Base-by-base conservation (phyloP, 805 yeast species). In the Cyberlindnera mrakii region DNA sequence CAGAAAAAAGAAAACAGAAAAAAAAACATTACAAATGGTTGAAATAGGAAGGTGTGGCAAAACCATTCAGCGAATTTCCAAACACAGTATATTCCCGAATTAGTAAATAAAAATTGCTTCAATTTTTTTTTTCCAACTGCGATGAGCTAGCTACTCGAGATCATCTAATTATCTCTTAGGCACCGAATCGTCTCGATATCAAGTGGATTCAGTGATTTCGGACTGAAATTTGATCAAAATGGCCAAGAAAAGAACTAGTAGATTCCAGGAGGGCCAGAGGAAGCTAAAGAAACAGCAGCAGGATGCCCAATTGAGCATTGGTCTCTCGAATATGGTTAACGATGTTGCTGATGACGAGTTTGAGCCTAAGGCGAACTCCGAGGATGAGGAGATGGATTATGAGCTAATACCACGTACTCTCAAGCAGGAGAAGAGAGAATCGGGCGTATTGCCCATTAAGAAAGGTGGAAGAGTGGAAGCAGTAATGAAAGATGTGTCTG, bases 361-460 rank as follows among this genome's bases (percentile, higher is more conserved):
- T 18, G 39, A 32, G 11, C 11, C 27, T 11, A 23, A 23, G 27
- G 27, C 27, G 9, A 23, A 23, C 7, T 27, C 78, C 82, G 83
- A 87, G 80, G n/a, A 82, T 44, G 82, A 76, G 45, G 95, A 86
- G 54, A 85, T 80, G 55, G 90, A 78, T 43, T 89, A 87, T 54
- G 98, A 90, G 59, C 63, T 71, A 50, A 65, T 59, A 43, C 95
- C 96, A 2, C 74, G 98, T 60, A 54, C 62, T 3, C 63, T 78
- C 49, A 64, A 68, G 11, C 65, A 64, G 10, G 72, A 68, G 6
- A 69, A 67, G 5, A 71, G 68, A 4, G 66, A 58, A 17, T 71
- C 74, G 5, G 96, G 85, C 58, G 82, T 84, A 10, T 70, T 91
- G 43, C 98, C 98, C 1, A 85, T 90, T 42, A 85, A 83, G 54